These are phyloP conservation scores for Polygonum maritimum DNA, from an alignment of 148 eudicot species.

Conservation along the genomic window DNA sequence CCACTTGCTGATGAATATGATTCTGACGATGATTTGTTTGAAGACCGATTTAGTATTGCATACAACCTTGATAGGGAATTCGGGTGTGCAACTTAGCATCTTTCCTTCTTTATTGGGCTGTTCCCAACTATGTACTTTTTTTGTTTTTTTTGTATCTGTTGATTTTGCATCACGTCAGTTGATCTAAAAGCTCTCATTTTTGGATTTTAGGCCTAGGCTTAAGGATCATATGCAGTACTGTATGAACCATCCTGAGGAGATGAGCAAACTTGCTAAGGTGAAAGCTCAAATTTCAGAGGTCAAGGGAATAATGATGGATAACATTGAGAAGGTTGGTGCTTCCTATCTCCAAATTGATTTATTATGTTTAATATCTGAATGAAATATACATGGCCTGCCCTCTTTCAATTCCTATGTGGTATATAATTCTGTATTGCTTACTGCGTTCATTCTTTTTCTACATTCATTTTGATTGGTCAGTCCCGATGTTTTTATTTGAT, in stretches of 20 bases:
- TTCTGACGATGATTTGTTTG: conserved; percentile 85
- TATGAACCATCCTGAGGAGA: conserved; percentile 95
- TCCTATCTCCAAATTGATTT: neutral
- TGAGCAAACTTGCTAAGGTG: conserved; percentile 89
- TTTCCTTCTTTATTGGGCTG: neutral
- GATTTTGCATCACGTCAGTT: neutral
- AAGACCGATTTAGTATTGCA: conserved; percentile 92
- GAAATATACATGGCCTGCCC: neutral
- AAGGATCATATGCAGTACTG: conserved; percentile 98
- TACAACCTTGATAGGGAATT: conserved; percentile 97
- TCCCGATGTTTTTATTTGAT: neutral
- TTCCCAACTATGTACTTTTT: neutral
- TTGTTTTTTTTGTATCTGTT: neutral
- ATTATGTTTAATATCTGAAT: neutral
- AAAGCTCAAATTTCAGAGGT: conserved; percentile 97
- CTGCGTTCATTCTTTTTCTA: neutral
- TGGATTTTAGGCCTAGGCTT: conserved; percentile 60
- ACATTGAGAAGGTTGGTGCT: conserved; percentile 82
- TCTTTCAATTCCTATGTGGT: neutral
- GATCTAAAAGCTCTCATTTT: conserved; percentile 3
- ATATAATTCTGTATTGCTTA: neutral
- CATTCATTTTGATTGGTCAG: neutral
- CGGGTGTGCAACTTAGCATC: conserved; percentile 44
- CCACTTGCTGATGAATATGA: conserved; percentile 77
- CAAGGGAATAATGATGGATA: conserved; percentile 99